Conservation (phyloP, 257 asterid species). For the Nicotiana tabacum region DNA sequence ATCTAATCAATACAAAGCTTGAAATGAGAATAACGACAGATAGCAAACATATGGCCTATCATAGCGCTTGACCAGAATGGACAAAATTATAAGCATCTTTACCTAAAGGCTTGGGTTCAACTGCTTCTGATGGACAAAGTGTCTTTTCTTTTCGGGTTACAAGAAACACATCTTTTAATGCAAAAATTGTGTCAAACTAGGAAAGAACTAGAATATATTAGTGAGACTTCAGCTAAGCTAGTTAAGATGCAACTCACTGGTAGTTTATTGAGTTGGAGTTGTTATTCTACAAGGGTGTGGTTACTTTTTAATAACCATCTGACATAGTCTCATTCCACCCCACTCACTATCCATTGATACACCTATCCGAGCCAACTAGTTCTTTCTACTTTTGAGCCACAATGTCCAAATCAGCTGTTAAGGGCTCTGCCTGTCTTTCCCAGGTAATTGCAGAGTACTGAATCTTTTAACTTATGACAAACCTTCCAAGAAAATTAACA, state of each 20-base stretch:
- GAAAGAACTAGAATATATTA: neutral
- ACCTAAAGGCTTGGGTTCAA: neutral
- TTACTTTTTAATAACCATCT: neutral
- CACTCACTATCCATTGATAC: neutral
- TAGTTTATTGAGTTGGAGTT: neutral
- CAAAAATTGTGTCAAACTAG: neutral
- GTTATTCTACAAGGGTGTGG: neutral
- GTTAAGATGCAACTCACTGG: neutral
- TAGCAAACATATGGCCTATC: neutral
- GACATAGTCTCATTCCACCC: neutral
- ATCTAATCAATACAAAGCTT: constrained; percentile 1
- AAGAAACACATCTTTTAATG: neutral
- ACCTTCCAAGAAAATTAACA: neutral
- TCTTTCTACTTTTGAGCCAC: neutral
- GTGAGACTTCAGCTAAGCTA: neutral
- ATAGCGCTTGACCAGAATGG: neutral
- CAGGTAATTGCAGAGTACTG: neutral
- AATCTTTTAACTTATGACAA: neutral
- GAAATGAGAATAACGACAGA: neutral
- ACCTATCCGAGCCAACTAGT: neutral
- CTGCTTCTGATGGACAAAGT: neutral
- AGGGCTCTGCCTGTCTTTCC: neutral
- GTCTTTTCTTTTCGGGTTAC: neutral
- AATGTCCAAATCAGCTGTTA: neutral
- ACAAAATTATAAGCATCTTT: neutral